Base-by-base conservation (phyloP, 176 grass and related monocot genomes). In the bread wheat (Triticum aestivum) region DNA sequence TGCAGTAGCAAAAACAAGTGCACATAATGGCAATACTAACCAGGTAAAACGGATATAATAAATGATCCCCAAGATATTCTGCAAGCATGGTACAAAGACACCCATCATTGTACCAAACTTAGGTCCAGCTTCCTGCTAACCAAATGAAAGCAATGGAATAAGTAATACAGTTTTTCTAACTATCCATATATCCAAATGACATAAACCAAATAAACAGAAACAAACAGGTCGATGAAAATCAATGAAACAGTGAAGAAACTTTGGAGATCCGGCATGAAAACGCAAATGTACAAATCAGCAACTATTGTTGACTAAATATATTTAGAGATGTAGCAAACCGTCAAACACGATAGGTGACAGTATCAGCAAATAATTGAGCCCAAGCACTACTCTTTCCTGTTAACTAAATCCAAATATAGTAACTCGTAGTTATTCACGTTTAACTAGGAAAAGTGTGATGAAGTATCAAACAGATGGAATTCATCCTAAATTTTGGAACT, bases 21-120 rank as follows among this genome's bases (percentile, higher is more conserved):
- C 10, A 80, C 23, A 42, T 10, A 30, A 75, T 51, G 45, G 5
- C 42, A 85, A 62, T 83, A 87, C 71, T 82, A 91, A 99, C 97
- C 97, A 99, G 63, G 94, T 91, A 88, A 99, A 99, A 88, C 97
- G 94, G 85, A 99, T 99, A 85, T 99, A 99, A 89, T 99, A 99
- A 80, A 99, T 99, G 79, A 99, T 99, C 89, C 97, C 97, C 88
- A 99, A 85, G 77, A 99, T 99, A 86, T 96, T 99, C 88, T 98
- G 97, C 79, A 99, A 88, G 82, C 97, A 99, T 80, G 97, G 97
- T 79, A 99, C 92, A 87, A 99, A 99, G 49, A 99, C 97, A 81
- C 97, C 97, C 97, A 99, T 99, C 90, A 99, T 77, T 73, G 97
- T 99, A 79, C 94, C 92, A 2, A 99, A 89, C 77, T 99, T 99